Conservation (phyloP, 208 protist species). For the Trypanosoma mega region DNA sequence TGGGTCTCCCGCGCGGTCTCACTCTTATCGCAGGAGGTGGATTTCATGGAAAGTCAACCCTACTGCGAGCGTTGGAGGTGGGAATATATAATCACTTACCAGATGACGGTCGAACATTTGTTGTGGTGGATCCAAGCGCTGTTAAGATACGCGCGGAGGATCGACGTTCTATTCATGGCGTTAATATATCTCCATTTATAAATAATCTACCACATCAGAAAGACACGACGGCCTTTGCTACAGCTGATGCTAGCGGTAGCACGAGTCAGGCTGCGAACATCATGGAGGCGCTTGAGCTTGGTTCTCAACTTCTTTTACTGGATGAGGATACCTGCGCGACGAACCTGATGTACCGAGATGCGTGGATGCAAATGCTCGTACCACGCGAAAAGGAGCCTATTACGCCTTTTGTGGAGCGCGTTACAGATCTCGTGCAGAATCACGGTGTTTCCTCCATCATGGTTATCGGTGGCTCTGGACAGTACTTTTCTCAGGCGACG, state of each 20-base stretch:
- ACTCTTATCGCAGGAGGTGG: constrained; percentile 95
- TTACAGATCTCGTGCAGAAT: constrained; percentile 58
- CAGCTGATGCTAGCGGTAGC: constrained; percentile 86
- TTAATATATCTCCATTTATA: constrained; percentile 95
- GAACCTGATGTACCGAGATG: constrained; percentile 96
- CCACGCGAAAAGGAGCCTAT: constrained; percentile 90
- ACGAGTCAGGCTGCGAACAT: constrained; percentile 93
- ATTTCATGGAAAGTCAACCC: constrained; percentile 96
- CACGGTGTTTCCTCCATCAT: constrained; percentile 80
- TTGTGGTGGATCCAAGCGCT: constrained; percentile 76
- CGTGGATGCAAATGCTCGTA: constrained; percentile 90
- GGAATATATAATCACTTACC: constrained; percentile 95
- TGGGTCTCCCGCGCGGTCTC: constrained; percentile 90
- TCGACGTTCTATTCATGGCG: constrained; percentile 75
- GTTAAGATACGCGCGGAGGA: constrained; percentile 95
- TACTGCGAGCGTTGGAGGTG: constrained; percentile 89
- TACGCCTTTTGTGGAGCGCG: constrained; percentile 84
- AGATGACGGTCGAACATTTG: constrained; percentile 91
- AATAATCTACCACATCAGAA: constrained; percentile 84
- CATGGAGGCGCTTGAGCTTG: constrained; percentile 93
- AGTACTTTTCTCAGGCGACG: constrained; percentile 92
- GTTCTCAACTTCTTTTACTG: constrained; percentile 80
- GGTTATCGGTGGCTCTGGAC: constrained; percentile 91
- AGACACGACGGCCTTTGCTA: constrained; percentile 64
- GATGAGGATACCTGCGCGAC: constrained; percentile 97